Evolutionary conservation across 768 basidiomycete genomes (phyloP), one percentile per base, ranked within the genome.

Genomic region (Grammothele lineata): DNA sequence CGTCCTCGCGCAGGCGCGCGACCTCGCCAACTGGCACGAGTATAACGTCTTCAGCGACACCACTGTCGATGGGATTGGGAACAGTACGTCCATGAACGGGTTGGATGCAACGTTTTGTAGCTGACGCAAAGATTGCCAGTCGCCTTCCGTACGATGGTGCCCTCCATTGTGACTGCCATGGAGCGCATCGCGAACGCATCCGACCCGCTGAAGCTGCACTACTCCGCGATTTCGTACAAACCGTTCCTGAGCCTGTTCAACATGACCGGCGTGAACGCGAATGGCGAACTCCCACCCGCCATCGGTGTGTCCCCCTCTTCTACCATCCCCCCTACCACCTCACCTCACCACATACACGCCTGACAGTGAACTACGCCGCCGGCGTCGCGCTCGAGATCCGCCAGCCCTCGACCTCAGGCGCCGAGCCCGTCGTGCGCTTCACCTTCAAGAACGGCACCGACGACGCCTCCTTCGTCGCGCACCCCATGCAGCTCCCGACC

Each of bases 221-320:
- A 83, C 53, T 69, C 77, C 25, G 79, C 78, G 9, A 71, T 83
- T 41, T 74, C 85, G 0, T 90, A 89, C 70, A 88, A 89, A 63
- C 87, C 87, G 0, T 85, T 89, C 68, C 48, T 87, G 25, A 83
- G 82, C 8, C 63, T 90, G 37, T 89, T 90, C 70, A 85, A 86
- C 64, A 81, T 90, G 78, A 86, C 83, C 0, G 73, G 77, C 2
- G 72, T 75, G 21, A 74, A 75, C 9, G 60, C 71, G 15, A 64
- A 69, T 37, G 71, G 76, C 45, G 75, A 78, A 0, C 57, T 77
- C 51, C 71, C 86, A 3, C 75, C 79, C 27, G 75, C 75, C 11
- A 76, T 87, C 51, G 81, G 84, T 83, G 42, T 43, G 53, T 47
- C n/a, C 24, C 10, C 12, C 23, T 18, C 12, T 17, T 24, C 17